These are phyloP conservation scores for Jackrogersella multiformis DNA, from an alignment of 495 filamentous ascomycete genomes.

Conservation along the genomic window DNA sequence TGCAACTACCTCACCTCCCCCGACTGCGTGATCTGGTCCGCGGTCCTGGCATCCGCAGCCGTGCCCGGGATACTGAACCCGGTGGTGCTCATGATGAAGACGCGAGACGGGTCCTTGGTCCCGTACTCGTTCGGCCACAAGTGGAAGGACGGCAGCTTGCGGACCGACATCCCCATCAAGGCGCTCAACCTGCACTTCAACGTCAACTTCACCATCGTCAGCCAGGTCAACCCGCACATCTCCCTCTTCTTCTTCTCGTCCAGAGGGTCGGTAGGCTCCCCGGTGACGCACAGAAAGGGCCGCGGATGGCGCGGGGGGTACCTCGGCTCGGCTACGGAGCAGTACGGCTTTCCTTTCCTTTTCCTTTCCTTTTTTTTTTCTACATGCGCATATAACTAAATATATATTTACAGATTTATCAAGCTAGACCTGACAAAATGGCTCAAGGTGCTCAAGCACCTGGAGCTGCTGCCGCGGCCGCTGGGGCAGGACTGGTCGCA, in stretches of 20 bases:
- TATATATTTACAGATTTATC: no score
- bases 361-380: no score
- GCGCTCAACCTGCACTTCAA: slow-evolving; percentile 95
- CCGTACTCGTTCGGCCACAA: slow-evolving; percentile 96
- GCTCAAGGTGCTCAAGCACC: slow-evolving; percentile 89
- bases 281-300: slow-evolving; percentile 92
- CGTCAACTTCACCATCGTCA: slow-evolving; percentile 96
- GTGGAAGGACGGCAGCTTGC: slow-evolving; percentile 95
- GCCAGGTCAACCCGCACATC: slow-evolving; percentile 96
- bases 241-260: slow-evolving; percentile 98
- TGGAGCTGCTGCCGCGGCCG: slow-evolving; percentile 89
- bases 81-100: slow-evolving; percentile 97
- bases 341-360: no score
- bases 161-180: slow-evolving; percentile 95
- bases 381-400: no score
- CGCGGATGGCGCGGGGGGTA: slow-evolving; percentile 97
- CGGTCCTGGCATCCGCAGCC: slow-evolving; percentile 92
- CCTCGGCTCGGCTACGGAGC: slow-evolving; percentile 88
- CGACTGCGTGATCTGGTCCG: slow-evolving; percentile 98
- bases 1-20: slow-evolving; percentile 94
- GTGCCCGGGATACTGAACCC: slow-evolving; percentile 97
- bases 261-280: slow-evolving; percentile 86
- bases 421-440: slow-evolving; percentile 96
- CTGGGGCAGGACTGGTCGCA: slow-evolving; percentile 96
- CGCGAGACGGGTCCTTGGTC: slow-evolving; percentile 70